Percentiles rank a stretch among this genome's conserved stretches.
phyloP scores from a whole-genome alignment of 441 rosid genomes.

The Eutrema salsugineum region DNA sequence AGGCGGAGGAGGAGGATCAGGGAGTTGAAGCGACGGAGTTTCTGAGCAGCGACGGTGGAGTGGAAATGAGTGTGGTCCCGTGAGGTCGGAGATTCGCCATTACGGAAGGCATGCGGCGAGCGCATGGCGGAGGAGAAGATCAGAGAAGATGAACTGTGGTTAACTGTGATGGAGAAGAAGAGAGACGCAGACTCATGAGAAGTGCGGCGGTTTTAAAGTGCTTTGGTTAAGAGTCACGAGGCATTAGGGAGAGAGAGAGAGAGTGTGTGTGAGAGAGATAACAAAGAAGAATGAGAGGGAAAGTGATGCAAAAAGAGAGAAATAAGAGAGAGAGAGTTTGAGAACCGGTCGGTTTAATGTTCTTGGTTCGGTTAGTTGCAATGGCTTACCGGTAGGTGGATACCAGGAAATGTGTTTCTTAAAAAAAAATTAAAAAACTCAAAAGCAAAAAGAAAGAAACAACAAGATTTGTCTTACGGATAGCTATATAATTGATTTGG shows the following conservation, averaged over 20 bases:
- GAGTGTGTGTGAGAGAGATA: background rate
- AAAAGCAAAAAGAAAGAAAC: too few species aligned
- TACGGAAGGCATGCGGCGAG: constrained; percentile 61
- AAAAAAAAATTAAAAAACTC: too few species aligned
- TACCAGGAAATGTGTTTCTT: too few species aligned
- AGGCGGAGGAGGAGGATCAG: constrained; percentile 68
- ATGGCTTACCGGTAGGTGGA: background rate
- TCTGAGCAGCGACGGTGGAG: constrained; percentile 68
- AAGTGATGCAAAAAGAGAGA: constrained; percentile 14
- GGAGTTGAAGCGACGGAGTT: constrained; percentile 76
- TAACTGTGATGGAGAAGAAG: background rate
- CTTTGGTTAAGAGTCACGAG: constrained; percentile 28
- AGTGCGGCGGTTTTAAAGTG: constrained; percentile 26
- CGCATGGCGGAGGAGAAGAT: constrained; percentile 43
- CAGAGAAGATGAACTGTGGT: background rate
- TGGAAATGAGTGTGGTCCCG: constrained; percentile 52
- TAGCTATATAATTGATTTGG: background rate
- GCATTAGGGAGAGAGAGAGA: constrained; percentile 19
- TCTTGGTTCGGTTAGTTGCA: background rate
- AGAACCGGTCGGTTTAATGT: constrained; percentile 16
- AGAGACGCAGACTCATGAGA: constrained; percentile 27
- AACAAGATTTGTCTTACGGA: too few species aligned
- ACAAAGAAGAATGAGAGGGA: constrained; percentile 30
- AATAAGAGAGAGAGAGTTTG: background rate
- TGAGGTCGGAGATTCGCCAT: constrained; percentile 51